Conservation (phyloP, 768 basidiomycete species). For the Rossbeevera mucosa region DNA sequence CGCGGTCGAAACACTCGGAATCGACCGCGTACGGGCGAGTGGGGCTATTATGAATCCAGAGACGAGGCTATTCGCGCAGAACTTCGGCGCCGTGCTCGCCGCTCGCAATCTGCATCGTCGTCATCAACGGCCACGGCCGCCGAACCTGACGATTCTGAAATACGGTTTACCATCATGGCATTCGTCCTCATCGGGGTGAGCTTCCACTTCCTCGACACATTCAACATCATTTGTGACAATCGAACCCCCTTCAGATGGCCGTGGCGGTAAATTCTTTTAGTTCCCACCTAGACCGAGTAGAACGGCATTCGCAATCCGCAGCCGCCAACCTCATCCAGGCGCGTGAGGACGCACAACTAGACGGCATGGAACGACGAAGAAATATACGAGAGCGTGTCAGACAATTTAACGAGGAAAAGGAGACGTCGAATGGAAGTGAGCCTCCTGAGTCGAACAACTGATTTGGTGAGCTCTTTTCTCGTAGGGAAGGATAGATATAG, state of each 20-base stretch:
- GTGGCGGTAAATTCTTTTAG: constrained; percentile 5
- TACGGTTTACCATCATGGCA: constrained; percentile 12
- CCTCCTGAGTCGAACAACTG: not conserved
- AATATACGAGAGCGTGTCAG: constrained; percentile 48
- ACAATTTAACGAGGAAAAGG: constrained; percentile 21
- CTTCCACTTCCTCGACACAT: not conserved
- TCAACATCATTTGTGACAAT: not conserved
- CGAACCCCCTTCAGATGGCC: constrained; percentile 5
- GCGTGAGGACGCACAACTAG: constrained; percentile 49
- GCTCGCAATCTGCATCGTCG: constrained; percentile 10
- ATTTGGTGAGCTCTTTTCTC: not conserved
- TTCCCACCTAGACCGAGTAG: constrained; percentile 35
- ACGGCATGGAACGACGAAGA: constrained; percentile 50
- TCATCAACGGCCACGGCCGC: constrained; percentile 20
- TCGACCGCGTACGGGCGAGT: not conserved
- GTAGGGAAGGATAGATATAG: not conserved
- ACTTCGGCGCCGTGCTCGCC: constrained; percentile 43
- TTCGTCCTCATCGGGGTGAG: constrained; percentile 17
- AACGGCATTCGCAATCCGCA: constrained; percentile 44
- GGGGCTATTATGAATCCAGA: constrained; percentile 3
- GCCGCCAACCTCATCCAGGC: constrained; percentile 57
- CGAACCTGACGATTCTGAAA: not conserved
- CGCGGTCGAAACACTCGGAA: constrained; percentile 3
- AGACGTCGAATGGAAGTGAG: not conserved
- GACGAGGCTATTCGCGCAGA: constrained; percentile 49